Evolutionary conservation across 2,329 filamentous ascomycete genomes (phyloP).

Genomic region (Hypoxylon sp.): DNA sequence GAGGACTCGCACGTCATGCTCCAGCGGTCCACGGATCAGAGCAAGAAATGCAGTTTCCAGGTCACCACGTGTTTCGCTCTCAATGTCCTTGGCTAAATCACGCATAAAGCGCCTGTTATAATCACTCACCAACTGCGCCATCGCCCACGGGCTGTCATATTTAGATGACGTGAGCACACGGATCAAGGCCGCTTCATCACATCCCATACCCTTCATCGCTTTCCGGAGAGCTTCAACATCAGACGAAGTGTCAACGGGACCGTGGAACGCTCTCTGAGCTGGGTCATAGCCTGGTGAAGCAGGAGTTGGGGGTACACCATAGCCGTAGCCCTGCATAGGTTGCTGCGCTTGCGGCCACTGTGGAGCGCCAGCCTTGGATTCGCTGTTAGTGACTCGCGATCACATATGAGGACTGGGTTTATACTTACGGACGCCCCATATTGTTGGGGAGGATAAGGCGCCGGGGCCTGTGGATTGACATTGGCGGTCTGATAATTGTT

Average conservation of each 20-base stretch:
- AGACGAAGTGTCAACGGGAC: slow-evolving; percentile 51
- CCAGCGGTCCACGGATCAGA: slow-evolving; percentile 53
- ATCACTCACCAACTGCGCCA: slow-evolving; percentile 53
- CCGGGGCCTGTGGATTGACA: slow-evolving; percentile 18
- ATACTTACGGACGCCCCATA: slow-evolving; percentile 29
- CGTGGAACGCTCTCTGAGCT: slow-evolving; percentile 29
- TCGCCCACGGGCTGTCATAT: slow-evolving; percentile 55
- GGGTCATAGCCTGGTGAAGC: slow-evolving; percentile 36
- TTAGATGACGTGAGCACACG: slow-evolving; percentile 52
- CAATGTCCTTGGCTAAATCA: slow-evolving; percentile 54
- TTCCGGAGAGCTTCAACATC: slow-evolving; percentile 54
- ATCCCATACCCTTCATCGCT: slow-evolving; percentile 58
- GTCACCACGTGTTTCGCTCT: slow-evolving; percentile 54
- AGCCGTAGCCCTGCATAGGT: slow-evolving; percentile 23
- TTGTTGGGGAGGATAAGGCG: slow-evolving; percentile 30
- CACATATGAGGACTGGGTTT: neutral
- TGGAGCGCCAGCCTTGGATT: slow-evolving; percentile 7
- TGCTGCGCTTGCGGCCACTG: slow-evolving; percentile 30
- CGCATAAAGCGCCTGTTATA: slow-evolving; percentile 57
- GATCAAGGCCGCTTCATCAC: slow-evolving; percentile 54
- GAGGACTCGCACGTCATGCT: slow-evolving; percentile 53
- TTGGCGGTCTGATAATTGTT: slow-evolving; percentile 15
- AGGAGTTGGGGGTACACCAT: slow-evolving; percentile 35
- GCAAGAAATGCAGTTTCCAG: slow-evolving; percentile 54
- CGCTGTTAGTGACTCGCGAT: neutral